These are phyloP conservation scores for Adiantum capillusveneris DNA, from an alignment of 75 land plant species.

Conservation along the genomic window DNA sequence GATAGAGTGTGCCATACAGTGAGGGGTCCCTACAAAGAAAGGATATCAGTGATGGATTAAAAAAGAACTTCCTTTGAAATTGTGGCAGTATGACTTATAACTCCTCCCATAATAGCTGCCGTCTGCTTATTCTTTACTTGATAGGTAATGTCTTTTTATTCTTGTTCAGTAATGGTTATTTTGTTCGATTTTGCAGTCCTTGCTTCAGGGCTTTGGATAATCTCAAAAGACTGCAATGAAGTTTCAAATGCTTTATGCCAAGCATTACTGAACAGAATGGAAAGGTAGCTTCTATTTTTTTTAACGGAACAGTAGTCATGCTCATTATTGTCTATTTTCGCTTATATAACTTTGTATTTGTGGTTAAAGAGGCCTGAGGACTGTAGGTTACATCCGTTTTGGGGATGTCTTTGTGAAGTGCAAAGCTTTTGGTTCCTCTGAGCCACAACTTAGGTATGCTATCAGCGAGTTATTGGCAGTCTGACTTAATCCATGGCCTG, in stretches of 20 bases:
- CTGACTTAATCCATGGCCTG: too few species aligned
- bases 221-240: constrained; percentile 86
- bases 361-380: constrained; percentile 55
- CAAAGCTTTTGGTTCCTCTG: constrained; percentile 30
- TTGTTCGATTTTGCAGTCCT: constrained; percentile 43
- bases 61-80: too few species aligned
- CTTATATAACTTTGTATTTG: neutral
- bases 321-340: constrained; percentile 9
- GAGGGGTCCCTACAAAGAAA: too few species aligned
- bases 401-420: constrained; percentile 83
- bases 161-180: too few species aligned
- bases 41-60: too few species aligned
- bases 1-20: too few species aligned
- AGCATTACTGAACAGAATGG: constrained; percentile 78
- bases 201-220: constrained; percentile 65
- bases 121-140: too few species aligned
- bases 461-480: neutral
- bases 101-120: too few species aligned
- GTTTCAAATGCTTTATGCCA: constrained; percentile 75
- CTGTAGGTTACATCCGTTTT: constrained; percentile 73
- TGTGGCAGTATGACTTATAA: too few species aligned
- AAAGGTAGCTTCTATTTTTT: constrained; percentile 51
- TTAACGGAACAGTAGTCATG: too few species aligned
- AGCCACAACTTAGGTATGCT: constrained; percentile 42
- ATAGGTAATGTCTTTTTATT: too few species aligned